Base-by-base conservation (phyloP, 805 yeast genomes). In the Lachancea sp. region DNA sequence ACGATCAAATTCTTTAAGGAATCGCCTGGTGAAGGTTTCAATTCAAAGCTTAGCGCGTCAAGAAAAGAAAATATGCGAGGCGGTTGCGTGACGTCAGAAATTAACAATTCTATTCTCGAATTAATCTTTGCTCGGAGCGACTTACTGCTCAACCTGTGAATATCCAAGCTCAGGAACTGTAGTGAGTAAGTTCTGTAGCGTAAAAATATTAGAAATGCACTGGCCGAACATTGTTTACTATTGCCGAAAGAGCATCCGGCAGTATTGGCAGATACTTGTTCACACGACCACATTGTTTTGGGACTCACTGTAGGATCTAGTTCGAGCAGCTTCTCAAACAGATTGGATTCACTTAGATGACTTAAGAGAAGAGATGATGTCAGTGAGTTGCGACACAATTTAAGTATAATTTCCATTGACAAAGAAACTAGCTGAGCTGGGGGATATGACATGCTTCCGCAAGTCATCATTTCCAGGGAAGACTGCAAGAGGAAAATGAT, bases 31-130 rank as follows among this genome's bases (percentile, higher is more conserved):
- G 67, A 61, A 13, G 68, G 65, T 39, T 67, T 69, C 17, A 72
- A 74, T 41, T 72, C 65, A 38, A 72, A 78, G 51, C 82, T 84
- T 38, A 84, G 61, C 4, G 81, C 67, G 60, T 86, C 95, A 51
- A 89, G 66, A 44, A 83, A 78, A 24, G 79, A 74, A 41, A 87
- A 67, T 1, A 85, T 65, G 45, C 76, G 79, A 0, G 90, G 81
- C 0, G 87, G 72, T 1, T 82, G 83, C 42, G 73, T 63, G 19
- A 74, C 65, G 45, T 68, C 70, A 13, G 72, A 54, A 12, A 80
- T 75, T 16, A 88, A 63, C 3, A 68, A 51, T 4, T 71, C 66
- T 19, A 80, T 65, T 48, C 82, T 81, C 18, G 54, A 38, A 18
- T 38, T 13, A 3, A 55, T 67, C 62, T 31, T 72, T 64, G 42